Conservation (phyloP, 495 filamentous ascomycete species). For the Hypoxylon trugodes region DNA sequence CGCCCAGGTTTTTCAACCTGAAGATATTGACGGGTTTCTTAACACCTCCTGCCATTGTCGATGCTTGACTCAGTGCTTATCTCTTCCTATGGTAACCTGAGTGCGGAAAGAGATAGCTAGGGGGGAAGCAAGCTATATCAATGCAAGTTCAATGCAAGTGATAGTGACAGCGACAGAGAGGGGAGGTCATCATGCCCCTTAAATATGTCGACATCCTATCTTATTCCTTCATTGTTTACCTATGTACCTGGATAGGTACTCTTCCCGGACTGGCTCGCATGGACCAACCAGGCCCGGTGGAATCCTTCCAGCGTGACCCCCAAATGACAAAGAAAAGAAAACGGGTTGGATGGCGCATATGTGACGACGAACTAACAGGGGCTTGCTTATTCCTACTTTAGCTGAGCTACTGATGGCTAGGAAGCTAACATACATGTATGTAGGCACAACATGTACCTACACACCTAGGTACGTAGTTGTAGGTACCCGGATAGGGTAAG, state of each 20-base stretch:
- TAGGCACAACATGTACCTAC: too few species aligned
- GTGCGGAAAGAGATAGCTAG: neutral
- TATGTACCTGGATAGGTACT: constrained; percentile 6
- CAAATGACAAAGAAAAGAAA: constrained; percentile 7
- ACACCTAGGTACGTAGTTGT: too few species aligned
- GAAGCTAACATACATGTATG: too few species aligned
- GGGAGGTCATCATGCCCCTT: neutral
- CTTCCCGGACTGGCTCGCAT: neutral
- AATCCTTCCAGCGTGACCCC: constrained; percentile 7
- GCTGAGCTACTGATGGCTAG: too few species aligned
- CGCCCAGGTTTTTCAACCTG: constrained; percentile 60
- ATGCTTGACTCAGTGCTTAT: neutral
- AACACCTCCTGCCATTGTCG: constrained; percentile 66
- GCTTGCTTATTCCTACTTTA: too few species aligned
- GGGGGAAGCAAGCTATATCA: too few species aligned
- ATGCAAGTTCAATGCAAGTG: too few species aligned
- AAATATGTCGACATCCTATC: neutral
- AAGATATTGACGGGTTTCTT: constrained; percentile 76
- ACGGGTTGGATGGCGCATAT: too few species aligned
- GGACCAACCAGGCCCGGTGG: neutral
- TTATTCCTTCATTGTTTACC: neutral
- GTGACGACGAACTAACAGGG: too few species aligned
- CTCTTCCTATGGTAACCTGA: neutral
- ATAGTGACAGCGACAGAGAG: too few species aligned
- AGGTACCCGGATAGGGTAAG: too few species aligned